These are phyloP conservation scores for Yamadazyma oceani DNA, from an alignment of 1,139 yeast genomes.

Conservation along the genomic window DNA sequence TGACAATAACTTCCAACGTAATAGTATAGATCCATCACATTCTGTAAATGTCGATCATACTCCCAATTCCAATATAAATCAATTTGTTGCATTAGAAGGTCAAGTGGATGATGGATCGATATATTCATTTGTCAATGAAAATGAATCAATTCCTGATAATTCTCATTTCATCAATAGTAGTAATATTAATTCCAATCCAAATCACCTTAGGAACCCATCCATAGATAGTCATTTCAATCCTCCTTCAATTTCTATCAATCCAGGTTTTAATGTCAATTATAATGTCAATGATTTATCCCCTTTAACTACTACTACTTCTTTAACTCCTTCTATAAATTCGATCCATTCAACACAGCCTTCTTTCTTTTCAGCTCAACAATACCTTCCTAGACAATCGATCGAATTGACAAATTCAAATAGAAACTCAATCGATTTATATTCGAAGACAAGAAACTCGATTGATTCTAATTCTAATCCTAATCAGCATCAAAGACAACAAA, in stretches of 20 bases:
- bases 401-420: conserved; percentile 40
- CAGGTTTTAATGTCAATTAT: conserved; percentile 9
- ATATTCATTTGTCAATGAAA: conserved; percentile 14
- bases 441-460: conserved; percentile 27
- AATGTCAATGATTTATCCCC: conserved; percentile 37
- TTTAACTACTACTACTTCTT: conserved; percentile 46
- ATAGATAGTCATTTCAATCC: conserved; percentile 18
- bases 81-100: conserved; percentile 1
- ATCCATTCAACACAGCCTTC: conserved; percentile 47
- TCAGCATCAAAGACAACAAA: conserved; percentile 12
- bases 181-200: conserved; percentile 6
- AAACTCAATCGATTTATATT: conserved; percentile 35
- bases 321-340: conserved; percentile 43
- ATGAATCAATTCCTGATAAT: conserved; percentile 8
- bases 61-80: conserved; percentile 6
- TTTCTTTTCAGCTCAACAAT: conserved; percentile 48
- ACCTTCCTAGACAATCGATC: conserved; percentile 37
- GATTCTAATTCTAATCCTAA: conserved; percentile 20
- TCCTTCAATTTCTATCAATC: conserved; percentile 12
- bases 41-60: conserved; percentile 2
- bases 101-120: conserved; percentile 17
- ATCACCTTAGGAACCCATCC: conserved; percentile 16
- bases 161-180: conserved; percentile 6
- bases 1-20: neutral
- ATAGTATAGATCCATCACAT: neutral